Evolutionary conservation across 805 yeast species (phyloP), one percentile per base, ranked within the genome.

Genomic region (Saccharomycopsis oosterbeekiorum): DNA sequence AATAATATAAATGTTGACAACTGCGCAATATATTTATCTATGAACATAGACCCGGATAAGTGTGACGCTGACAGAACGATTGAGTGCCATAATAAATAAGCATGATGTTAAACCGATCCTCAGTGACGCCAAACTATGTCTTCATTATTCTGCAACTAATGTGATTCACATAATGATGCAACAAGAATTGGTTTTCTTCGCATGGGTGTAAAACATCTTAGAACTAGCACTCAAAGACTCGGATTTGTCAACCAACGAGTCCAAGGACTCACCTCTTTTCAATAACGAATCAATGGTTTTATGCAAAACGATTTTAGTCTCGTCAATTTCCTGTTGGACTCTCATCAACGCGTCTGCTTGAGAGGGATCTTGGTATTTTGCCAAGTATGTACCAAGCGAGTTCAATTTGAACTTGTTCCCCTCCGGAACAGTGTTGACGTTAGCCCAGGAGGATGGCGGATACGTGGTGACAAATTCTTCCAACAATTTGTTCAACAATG

Each of bases 281-380:
- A 94, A 80, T 9, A 94, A 97, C 64, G 87, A 81, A 74, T 94
- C 97, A 67, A 94, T 93, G 56, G 97, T 91, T 76, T 93, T 92
- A 75, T 94, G 98, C 69, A 94, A 79, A 50, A 92, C 97, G 68
- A 93, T 89, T 78, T 94, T 94, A 42, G 99, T 94, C 71, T 94
- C 99, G 74, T 94, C 99, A 69, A 94, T 82, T 74, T 94, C 99
- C 71, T 91, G 96, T 77, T 94, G 99, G 24, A 94, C 99, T 73
- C 87, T 88, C 96, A 94, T 86, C 65, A 94, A 84, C 11, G 97
- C 87, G 73, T 94, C 99, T 0, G 98, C 98, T 77, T 94, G 97
- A 51, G 87, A 80, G 37, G 99, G 99, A 72, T 94, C 97, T 76
- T 94, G 99, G 75, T 94, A 94, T 70, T 89, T 89, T 68, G 78